Evolutionary conservation across 345 rosid species (phyloP).

Genomic region (Eucalyptus guilfoylei): DNA sequence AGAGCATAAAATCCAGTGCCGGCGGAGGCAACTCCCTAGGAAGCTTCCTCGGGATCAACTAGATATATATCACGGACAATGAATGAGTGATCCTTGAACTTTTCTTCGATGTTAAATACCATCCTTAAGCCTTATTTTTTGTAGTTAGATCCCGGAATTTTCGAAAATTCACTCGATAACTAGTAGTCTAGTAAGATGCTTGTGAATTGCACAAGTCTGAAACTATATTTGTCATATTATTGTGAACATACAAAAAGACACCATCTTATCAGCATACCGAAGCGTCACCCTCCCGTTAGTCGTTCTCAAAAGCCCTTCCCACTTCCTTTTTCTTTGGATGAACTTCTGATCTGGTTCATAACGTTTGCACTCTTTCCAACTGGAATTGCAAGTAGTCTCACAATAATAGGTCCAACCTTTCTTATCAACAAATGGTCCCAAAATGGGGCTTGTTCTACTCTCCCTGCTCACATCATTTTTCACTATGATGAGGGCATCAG

Average conservation of each 20-base stretch:
- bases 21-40: not conserved
- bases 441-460: not conserved
- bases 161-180: not conserved
- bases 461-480: not conserved
- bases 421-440: not conserved
- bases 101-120: not conserved
- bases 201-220: not conserved
- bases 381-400: not conserved
- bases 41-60: not conserved
- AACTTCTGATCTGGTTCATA: not conserved
- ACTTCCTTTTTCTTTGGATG: not conserved
- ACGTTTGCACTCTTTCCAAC: not conserved
- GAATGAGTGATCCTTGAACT: not conserved
- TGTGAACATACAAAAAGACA: not conserved
- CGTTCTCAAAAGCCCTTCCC: not conserved
- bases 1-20: not conserved
- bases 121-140: not conserved
- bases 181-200: not conserved
- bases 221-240: not conserved
- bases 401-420: not conserved
- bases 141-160: not conserved
- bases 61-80: not conserved
- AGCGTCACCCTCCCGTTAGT: not conserved
- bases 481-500: not conserved
- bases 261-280: not conserved